phyloP scores from a whole-genome alignment of 1,284 basidiomycete species.

The Apiotrichum sp. region DNA sequence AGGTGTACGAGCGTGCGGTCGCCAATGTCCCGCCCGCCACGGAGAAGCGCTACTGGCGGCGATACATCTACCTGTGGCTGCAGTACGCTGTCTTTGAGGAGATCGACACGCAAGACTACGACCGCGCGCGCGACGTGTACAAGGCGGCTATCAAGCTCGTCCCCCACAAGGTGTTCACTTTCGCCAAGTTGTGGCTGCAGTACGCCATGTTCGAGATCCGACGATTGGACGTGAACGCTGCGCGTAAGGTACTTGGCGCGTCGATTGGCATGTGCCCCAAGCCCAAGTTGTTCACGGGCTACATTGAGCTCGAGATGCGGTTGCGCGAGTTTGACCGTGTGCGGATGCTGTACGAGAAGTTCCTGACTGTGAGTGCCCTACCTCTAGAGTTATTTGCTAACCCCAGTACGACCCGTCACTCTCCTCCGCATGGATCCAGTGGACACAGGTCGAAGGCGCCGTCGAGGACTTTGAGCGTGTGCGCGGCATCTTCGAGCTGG shows the following conservation, averaged over 20 bases:
- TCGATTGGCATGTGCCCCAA: constrained; percentile 96
- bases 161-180: constrained; percentile 94
- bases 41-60: constrained; percentile 66
- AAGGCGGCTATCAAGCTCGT: constrained; percentile 82
- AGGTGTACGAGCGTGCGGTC: constrained; percentile 95
- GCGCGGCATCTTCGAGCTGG: constrained; percentile 92
- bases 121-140: constrained; percentile 82
- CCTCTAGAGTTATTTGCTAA: constrained; percentile 6
- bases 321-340: constrained; percentile 86
- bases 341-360: constrained; percentile 87
- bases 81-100: constrained; percentile 97
- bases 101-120: constrained; percentile 84
- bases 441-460: constrained; percentile 87
- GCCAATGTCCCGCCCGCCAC: constrained; percentile 80
- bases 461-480: constrained; percentile 88
- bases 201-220: constrained; percentile 91
- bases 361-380: constrained; percentile 55
- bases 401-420: constrained; percentile 64
- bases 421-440: constrained; percentile 93
- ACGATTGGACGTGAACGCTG: constrained; percentile 70
- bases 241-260: constrained; percentile 82
- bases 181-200: constrained; percentile 88
- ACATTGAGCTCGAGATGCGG: constrained; percentile 78
- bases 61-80: constrained; percentile 87
- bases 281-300: constrained; percentile 85